phyloP scores from a whole-genome alignment of 345 rosid genomes.

The Lenwebbia sp. region DNA sequence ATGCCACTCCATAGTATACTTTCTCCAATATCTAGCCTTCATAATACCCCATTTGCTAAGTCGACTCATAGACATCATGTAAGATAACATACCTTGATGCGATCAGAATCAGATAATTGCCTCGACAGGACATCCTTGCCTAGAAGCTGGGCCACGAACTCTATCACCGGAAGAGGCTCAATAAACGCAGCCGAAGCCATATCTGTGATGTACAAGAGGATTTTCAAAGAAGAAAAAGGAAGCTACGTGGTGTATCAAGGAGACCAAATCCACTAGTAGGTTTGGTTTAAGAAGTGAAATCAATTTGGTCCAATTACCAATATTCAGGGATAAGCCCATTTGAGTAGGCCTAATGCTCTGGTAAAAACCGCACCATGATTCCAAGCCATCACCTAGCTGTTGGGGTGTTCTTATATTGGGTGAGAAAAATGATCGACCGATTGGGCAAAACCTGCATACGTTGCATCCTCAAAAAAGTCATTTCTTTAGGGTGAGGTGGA shows the following conservation, averaged over 20 bases:
- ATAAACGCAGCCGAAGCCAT: constrained; percentile 98
- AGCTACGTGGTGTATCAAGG: not conserved
- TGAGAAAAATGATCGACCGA: constrained; percentile 93
- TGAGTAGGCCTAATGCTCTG: constrained; percentile 98
- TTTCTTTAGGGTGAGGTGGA: not conserved
- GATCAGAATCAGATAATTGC: constrained; percentile 85
- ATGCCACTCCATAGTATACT: not conserved
- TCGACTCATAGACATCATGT: not conserved
- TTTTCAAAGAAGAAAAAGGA: not conserved
- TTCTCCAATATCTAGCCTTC: not conserved
- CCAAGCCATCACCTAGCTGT: constrained; percentile 89
- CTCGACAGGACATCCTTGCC: constrained; percentile 69
- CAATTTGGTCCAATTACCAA: constrained; percentile 35
- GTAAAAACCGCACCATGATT: constrained; percentile 98
- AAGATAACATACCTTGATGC: constrained; percentile 56
- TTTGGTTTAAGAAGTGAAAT: not conserved
- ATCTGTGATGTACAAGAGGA: constrained; percentile 25
- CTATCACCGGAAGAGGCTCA: constrained; percentile 95
- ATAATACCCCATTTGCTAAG: not conserved
- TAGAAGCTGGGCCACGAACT: constrained; percentile 88
- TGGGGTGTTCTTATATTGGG: constrained; percentile 73
- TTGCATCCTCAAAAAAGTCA: not conserved
- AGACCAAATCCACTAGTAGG: not conserved
- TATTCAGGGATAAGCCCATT: constrained; percentile 92
- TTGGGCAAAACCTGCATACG: constrained; percentile 51